A percentile compares a stretch with the other conserved stretches of the same genome.
These are phyloP conservation scores for Trifolium fragiferum DNA, from an alignment of 306 rosid genomes.

Conservation along the genomic window DNA sequence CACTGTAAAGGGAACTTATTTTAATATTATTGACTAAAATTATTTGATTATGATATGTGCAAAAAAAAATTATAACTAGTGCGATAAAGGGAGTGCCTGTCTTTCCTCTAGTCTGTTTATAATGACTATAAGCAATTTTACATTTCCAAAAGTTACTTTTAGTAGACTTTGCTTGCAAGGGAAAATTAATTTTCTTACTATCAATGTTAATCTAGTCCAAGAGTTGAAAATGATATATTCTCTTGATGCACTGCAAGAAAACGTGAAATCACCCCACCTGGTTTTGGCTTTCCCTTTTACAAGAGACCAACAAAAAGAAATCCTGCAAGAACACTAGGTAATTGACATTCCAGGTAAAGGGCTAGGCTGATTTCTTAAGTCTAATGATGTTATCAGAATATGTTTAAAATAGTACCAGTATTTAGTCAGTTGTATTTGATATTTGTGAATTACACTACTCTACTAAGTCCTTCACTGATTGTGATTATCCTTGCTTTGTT, in stretches of 20 bases:
- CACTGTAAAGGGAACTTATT: not conserved
- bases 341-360: not conserved
- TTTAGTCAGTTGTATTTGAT: conserved; percentile 13
- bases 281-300: not conserved
- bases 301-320: not conserved
- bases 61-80: not conserved
- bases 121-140: not conserved
- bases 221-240: conserved; percentile 5
- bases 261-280: not conserved
- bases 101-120: not conserved
- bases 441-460: not conserved
- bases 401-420: not conserved
- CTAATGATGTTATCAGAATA: conserved; percentile 1
- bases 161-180: not conserved
- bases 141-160: not conserved
- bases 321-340: not conserved
- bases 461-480: conserved; percentile 3
- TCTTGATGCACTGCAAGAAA: conserved; percentile 6
- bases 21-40: no score
- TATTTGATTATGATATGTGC: no score
- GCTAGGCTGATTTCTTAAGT: conserved; percentile 8
- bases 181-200: not conserved
- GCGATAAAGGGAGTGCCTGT: not conserved
- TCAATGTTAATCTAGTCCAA: conserved; percentile 4
- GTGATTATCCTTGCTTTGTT: not conserved